phyloP scores from a whole-genome alignment of 2,329 filamentous ascomycete genomes.

The Diaporthe ilicicola region DNA sequence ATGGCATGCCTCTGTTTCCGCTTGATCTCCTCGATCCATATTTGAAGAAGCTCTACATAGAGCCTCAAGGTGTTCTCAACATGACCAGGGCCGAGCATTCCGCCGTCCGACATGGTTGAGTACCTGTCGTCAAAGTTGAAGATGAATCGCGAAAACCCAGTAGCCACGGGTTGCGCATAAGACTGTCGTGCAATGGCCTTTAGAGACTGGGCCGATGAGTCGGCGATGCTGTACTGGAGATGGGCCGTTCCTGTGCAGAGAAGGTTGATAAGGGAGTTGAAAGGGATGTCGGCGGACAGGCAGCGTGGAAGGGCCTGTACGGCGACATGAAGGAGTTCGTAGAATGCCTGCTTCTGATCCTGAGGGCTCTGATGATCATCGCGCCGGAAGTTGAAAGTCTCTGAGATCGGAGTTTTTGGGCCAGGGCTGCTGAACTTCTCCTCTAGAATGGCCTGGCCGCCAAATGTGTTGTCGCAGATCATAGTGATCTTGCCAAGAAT shows the following conservation, averaged over 20 bases:
- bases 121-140: conserved; percentile 99
- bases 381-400: conserved; percentile 91
- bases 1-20: conserved; percentile 81
- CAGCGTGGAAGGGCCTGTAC: conserved; percentile 96
- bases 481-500: conserved; percentile 96
- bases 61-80: conserved; percentile 93
- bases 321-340: conserved; percentile 93
- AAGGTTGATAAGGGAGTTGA: conserved; percentile 92
- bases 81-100: conserved; percentile 91
- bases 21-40: conserved; percentile 98
- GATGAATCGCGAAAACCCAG: conserved; percentile 96
- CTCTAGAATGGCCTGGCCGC: conserved; percentile 91
- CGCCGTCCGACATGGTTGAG: conserved; percentile 96
- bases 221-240: conserved; percentile 89
- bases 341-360: conserved; percentile 93
- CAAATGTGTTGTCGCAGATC: conserved; percentile 96
- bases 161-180: conserved; percentile 93
- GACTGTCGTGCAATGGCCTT: conserved; percentile 95
- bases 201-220: conserved; percentile 89
- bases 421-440: conserved; percentile 90
- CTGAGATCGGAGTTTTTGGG: conserved; percentile 93
- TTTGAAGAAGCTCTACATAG: conserved; percentile 91
- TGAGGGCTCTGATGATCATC: conserved; percentile 77
- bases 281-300: conserved; percentile 87
- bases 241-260: conserved; percentile 97